Evolutionary conservation across 306 rosid species (phyloP).

Genomic region (Acmispon strigosus): DNA sequence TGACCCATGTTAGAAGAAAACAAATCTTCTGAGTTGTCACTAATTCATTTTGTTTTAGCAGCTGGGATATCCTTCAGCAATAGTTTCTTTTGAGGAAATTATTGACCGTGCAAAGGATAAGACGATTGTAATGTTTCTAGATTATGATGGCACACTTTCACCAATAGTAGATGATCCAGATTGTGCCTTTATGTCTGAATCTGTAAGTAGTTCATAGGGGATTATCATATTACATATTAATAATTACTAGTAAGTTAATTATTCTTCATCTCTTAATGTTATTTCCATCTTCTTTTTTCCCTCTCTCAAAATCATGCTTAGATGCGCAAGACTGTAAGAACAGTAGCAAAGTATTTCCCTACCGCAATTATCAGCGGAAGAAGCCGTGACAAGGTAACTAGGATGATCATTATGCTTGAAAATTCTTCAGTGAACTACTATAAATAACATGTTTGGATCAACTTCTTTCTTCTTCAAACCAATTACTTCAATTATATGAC

Average conservation of each 20-base stretch:
- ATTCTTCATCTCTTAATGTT: not conserved
- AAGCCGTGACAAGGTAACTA: constrained; percentile 71
- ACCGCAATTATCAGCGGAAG: constrained; percentile 92
- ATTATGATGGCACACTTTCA: constrained; percentile 93
- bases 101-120: constrained; percentile 46
- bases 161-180: constrained; percentile 96
- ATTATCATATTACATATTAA: not conserved
- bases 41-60: constrained; percentile 18
- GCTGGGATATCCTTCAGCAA: constrained; percentile 84
- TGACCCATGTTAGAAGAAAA: not conserved
- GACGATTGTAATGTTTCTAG: constrained; percentile 77
- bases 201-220: constrained; percentile 38
- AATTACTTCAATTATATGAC: no score
- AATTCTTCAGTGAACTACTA: not conserved
- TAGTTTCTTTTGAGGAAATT: constrained; percentile 50
- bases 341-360: constrained; percentile 59
- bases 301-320: constrained; percentile 19
- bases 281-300: not conserved
- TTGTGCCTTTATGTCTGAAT: constrained; percentile 63
- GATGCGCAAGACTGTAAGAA: constrained; percentile 75
- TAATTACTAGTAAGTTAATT: not conserved
- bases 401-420: not conserved
- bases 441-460: no score
- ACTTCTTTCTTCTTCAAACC: no score
- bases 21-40: not conserved